A percentile compares a stretch with the other conserved stretches of the same genome.
phyloP scores from a whole-genome alignment of 805 yeast species.

The Saccharomycopsis javanensis region DNA sequence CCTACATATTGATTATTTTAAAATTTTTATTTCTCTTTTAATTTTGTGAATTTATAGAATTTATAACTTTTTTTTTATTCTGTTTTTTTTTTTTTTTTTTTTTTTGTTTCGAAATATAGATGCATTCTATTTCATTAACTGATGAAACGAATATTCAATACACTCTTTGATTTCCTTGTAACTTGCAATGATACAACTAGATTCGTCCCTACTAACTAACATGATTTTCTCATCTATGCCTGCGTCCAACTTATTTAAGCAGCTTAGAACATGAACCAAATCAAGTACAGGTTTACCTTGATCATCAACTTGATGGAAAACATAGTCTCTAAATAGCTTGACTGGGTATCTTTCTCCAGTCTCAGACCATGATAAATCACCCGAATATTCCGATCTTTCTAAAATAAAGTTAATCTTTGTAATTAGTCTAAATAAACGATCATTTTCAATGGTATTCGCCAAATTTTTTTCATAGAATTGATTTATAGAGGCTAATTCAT shows the following conservation, averaged over 20 bases:
- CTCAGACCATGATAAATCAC: constrained; percentile 56
- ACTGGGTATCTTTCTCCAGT: constrained; percentile 68
- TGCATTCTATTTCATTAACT: constrained; percentile 3
- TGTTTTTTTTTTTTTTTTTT: not conserved
- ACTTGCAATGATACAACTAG: constrained; percentile 73
- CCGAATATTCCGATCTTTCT: constrained; percentile 59
- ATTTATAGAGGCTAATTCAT: constrained; percentile 34
- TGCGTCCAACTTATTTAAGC: constrained; percentile 83
- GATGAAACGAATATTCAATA: constrained; percentile 30
- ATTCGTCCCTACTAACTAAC: constrained; percentile 76
- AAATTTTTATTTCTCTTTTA: no score
- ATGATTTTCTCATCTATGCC: constrained; percentile 79
- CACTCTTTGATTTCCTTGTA: constrained; percentile 73
- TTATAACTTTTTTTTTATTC: not conserved
- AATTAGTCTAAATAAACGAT: constrained; percentile 70
- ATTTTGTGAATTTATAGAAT: no score
- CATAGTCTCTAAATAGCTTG: constrained; percentile 69
- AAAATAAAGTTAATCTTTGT: constrained; percentile 71
- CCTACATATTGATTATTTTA: no score
- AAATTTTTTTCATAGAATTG: constrained; percentile 51
- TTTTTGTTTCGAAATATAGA: not conserved
- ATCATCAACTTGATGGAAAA: constrained; percentile 78
- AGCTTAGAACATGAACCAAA: constrained; percentile 66
- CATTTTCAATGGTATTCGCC: constrained; percentile 75
- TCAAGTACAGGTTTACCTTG: constrained; percentile 71